Conservation (phyloP, 768 basidiomycete genomes). For the Podaxis sp. region DNA sequence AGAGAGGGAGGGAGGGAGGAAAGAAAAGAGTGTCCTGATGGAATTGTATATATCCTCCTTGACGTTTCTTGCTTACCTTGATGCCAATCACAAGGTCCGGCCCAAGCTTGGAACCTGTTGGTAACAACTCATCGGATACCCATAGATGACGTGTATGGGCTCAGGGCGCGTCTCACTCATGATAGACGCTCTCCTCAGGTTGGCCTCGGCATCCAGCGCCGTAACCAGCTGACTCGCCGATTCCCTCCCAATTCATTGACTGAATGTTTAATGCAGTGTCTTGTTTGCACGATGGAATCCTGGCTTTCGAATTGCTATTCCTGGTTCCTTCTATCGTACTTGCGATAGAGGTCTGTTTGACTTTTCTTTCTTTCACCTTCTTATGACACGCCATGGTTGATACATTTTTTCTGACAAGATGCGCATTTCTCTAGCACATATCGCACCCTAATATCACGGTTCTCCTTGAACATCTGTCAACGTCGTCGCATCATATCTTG, state of each 20-base stretch:
- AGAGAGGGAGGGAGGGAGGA: neutral
- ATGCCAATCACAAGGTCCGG: neutral
- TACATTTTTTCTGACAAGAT: neutral
- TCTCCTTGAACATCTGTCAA: slow-evolving; percentile 66
- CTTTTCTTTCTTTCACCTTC: neutral
- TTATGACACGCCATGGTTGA: neutral
- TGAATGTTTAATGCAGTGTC: too few relatives aligned
- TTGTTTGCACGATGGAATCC: neutral
- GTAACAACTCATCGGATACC: neutral
- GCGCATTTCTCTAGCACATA: slow-evolving; percentile 48
- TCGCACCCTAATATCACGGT: slow-evolving; percentile 78
- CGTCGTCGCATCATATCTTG: slow-evolving; percentile 68
- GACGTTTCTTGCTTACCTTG: neutral
- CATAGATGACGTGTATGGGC: neutral
- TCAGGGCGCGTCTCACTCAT: neutral
- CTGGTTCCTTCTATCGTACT: neutral
- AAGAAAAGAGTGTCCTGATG: neutral
- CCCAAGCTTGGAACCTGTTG: neutral
- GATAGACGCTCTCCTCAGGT: too few relatives aligned
- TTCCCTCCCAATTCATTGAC: too few relatives aligned
- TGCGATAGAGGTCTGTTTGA: neutral
- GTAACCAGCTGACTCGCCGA: too few relatives aligned
- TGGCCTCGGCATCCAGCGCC: too few relatives aligned
- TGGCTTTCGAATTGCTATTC: neutral
- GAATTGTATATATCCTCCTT: neutral